Percentiles rank a stretch among this genome's conserved stretches.
phyloP scores from a whole-genome alignment of 2,329 filamentous ascomycete species.

The Ophiocordyceps camponoti-leonardi region DNA sequence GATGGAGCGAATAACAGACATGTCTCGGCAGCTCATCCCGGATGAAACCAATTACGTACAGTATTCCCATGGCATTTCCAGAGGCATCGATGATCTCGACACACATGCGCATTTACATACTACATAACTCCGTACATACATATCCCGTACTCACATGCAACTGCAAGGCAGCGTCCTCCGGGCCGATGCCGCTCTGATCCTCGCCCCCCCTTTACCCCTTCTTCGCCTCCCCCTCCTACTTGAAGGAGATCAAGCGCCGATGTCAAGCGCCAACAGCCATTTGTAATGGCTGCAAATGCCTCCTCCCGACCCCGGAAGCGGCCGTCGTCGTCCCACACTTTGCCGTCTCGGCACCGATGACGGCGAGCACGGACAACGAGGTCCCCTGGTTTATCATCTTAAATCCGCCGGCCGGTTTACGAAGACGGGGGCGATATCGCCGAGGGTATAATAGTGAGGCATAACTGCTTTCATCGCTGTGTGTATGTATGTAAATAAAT shows the following conservation, averaged over 20 bases:
- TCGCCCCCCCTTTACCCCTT: neutral
- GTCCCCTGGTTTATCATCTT: slow-evolving; percentile 1
- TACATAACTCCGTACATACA: too few relatives aligned
- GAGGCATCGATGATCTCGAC: neutral
- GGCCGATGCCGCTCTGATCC: neutral
- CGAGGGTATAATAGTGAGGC: neutral
- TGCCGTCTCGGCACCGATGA: neutral
- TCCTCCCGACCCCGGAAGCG: neutral
- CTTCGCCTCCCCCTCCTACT: neutral
- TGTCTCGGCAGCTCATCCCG: neutral
- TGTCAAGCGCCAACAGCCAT: neutral
- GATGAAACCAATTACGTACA: neutral
- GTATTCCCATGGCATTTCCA: neutral
- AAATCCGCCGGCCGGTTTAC: neutral
- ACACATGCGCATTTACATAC: neutral
- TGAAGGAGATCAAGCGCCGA: neutral
- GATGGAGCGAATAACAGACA: neutral
- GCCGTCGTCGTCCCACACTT: neutral
- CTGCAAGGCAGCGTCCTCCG: neutral
- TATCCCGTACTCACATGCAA: neutral
- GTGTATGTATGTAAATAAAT: too few relatives aligned
- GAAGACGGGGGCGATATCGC: neutral
- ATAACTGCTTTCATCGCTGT: neutral
- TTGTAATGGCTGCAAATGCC: neutral
- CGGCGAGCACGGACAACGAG: neutral